These are phyloP conservation scores for Hanseniaspora lachancei DNA, from an alignment of 805 yeast species.

Conservation along the genomic window DNA sequence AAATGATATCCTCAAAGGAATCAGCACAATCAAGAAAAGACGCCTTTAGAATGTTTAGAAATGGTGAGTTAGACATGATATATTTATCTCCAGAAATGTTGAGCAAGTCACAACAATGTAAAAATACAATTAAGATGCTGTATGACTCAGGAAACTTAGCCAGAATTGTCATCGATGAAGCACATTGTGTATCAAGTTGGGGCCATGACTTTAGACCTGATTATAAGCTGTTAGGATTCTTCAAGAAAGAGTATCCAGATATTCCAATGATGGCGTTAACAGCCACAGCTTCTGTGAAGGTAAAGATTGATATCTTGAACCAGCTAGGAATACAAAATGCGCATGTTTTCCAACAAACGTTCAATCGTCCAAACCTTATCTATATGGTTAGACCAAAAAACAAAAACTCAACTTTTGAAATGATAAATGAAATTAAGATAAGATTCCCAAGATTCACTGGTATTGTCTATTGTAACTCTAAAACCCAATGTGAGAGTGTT, in stretches of 20 bases:
- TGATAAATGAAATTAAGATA: slow-evolving; percentile 40
- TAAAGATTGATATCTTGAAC: slow-evolving; percentile 69
- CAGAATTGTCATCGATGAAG: slow-evolving; percentile 86
- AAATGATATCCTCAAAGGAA: slow-evolving; percentile 74
- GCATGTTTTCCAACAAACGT: slow-evolving; percentile 69
- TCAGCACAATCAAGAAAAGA: slow-evolving; percentile 47
- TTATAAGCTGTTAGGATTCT: slow-evolving; percentile 64
- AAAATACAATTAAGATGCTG: slow-evolving; percentile 45
- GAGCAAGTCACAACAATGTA: slow-evolving; percentile 57
- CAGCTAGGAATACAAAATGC: slow-evolving; percentile 55
- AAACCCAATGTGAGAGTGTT: slow-evolving; percentile 73
- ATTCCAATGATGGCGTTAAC: slow-evolving; percentile 92
- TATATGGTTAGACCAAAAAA: slow-evolving; percentile 66
- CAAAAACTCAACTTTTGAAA: slow-evolving; percentile 40
- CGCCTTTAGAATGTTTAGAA: slow-evolving; percentile 47
- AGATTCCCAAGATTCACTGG: slow-evolving; percentile 56
- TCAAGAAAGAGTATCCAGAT: slow-evolving; percentile 59
- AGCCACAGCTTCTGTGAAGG: slow-evolving; percentile 91
- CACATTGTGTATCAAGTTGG: slow-evolving; percentile 97
- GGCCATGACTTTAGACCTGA: slow-evolving; percentile 98
- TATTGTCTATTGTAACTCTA: slow-evolving; percentile 86
- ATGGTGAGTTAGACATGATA: slow-evolving; percentile 59
- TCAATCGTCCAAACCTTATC: slow-evolving; percentile 72
- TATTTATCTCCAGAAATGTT: slow-evolving; percentile 94
- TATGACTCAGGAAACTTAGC: slow-evolving; percentile 50